Conservation (phyloP, 768 basidiomycete species). For the Neoboletus magnificus region DNA sequence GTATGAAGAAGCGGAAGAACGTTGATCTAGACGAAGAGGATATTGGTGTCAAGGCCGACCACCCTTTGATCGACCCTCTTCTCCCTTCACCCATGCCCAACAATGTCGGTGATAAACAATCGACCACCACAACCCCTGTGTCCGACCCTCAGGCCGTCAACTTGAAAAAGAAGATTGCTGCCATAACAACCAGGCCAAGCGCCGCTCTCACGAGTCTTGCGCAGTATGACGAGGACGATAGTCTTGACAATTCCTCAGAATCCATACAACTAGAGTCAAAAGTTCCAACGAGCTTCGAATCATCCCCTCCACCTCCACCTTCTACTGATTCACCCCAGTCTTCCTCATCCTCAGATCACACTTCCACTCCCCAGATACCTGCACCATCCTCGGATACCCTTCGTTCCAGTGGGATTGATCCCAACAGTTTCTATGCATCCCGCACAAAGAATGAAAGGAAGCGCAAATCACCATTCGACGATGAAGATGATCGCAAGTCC, state of each 20-base stretch:
- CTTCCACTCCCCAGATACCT: constrained; percentile 18
- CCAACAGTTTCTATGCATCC: constrained; percentile 40
- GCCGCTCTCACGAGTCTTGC: constrained; percentile 38
- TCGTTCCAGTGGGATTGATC: constrained; percentile 27
- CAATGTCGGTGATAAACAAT: constrained; percentile 7
- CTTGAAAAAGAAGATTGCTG: constrained; percentile 54
- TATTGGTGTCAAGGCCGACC: constrained; percentile 45
- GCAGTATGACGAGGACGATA: constrained; percentile 42
- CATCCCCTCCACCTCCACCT: constrained; percentile 32
- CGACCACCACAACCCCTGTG: constrained; percentile 9
- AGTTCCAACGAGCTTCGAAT: constrained; percentile 17
- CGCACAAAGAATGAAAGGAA: constrained; percentile 31
- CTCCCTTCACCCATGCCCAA: constrained; percentile 47
- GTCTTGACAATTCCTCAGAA: constrained; percentile 26
- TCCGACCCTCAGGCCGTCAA: constrained; percentile 52
- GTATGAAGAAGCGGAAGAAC: constrained; percentile 48
- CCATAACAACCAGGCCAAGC: constrained; percentile 29
- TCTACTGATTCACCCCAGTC: constrained; percentile 34
- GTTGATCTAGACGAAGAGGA: constrained; percentile 46
- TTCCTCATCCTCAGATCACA: constrained; percentile 30
- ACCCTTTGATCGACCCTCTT: constrained; percentile 63
- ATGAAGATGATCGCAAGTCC: constrained; percentile 26
- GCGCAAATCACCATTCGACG: constrained; percentile 38
- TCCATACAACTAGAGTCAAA: constrained; percentile 17
- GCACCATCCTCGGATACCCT: constrained; percentile 17